Conservation (phyloP, 306 rosid species). For the Malus domestica region DNA sequence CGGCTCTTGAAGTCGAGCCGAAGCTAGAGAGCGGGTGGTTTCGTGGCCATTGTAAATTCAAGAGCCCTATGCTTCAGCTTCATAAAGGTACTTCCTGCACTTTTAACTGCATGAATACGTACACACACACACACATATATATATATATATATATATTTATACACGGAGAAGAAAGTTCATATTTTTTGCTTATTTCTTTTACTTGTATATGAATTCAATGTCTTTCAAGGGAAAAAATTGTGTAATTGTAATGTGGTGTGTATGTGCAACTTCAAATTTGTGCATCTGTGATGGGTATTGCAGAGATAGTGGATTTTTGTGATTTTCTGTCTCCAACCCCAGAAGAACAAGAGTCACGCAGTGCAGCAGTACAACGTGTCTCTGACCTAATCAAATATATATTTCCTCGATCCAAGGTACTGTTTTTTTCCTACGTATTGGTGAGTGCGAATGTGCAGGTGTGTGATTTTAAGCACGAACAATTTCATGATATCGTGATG, state of each 20-base stretch:
- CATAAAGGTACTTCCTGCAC: slow-evolving; percentile 57
- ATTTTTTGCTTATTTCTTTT: neutral
- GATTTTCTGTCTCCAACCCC: slow-evolving; percentile 83
- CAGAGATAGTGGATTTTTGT: slow-evolving; percentile 91
- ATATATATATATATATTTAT: too few relatives aligned
- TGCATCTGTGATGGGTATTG: neutral
- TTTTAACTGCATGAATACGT: neutral
- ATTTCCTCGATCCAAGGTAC: slow-evolving; percentile 87
- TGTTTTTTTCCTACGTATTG: neutral
- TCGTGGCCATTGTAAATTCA: slow-evolving; percentile 60
- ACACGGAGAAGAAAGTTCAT: neutral
- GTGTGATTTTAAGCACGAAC: neutral
- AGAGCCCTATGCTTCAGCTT: slow-evolving; percentile 89
- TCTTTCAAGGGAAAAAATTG: neutral
- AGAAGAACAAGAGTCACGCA: slow-evolving; percentile 69
- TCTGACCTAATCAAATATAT: slow-evolving; percentile 68
- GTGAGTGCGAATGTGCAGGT: neutral
- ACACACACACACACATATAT: neutral
- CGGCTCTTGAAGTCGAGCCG: slow-evolving; percentile 41
- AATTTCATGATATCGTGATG: neutral
- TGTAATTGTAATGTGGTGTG: neutral
- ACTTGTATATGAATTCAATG: neutral
- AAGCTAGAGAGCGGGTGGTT: slow-evolving; percentile 82
- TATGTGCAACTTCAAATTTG: neutral
- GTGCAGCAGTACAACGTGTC: slow-evolving; percentile 57